These are phyloP conservation scores for Backusella psychrophila DNA, from an alignment of 192 early-diverging fungal genomes.

Conservation along the genomic window DNA sequence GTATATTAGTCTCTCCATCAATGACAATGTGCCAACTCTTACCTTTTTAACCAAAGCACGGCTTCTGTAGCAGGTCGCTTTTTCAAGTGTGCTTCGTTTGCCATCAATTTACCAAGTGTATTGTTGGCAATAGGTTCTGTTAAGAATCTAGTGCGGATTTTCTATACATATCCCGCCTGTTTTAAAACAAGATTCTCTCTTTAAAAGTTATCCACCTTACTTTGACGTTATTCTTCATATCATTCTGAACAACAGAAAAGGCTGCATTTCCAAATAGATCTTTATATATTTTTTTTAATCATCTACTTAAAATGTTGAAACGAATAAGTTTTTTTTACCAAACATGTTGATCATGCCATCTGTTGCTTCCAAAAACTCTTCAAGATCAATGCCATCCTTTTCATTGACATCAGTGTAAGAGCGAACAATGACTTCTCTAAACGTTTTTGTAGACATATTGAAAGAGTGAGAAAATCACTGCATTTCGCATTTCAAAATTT, in stretches of 20 bases:
- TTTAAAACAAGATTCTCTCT: background rate
- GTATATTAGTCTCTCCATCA: too few species aligned
- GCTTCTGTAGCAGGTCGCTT: conserved; percentile 86
- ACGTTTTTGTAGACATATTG: background rate
- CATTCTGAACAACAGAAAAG: conserved; percentile 78
- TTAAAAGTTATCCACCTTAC: conserved; percentile 33
- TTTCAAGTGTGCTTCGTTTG: conserved; percentile 63
- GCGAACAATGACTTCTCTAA: conserved; percentile 44
- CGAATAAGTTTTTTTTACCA: conserved; percentile 33
- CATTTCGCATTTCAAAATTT: too few species aligned
- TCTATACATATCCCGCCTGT: conserved; percentile 40
- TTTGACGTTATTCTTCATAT: conserved; percentile 86
- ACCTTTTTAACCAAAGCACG: conserved; percentile 86
- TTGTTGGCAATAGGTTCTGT: conserved; percentile 56
- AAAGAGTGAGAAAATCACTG: too few species aligned
- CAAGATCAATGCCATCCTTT: conserved; percentile 66
- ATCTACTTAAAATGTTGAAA: too few species aligned
- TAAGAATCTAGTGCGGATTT: conserved; percentile 67
- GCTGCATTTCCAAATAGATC: conserved; percentile 65
- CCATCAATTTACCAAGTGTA: conserved; percentile 82
- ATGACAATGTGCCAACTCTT: too few species aligned
- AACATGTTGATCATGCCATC: conserved; percentile 75
- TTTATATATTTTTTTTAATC: conserved; percentile 7
- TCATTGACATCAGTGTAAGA: conserved; percentile 66
- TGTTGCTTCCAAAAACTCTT: conserved; percentile 74